These are phyloP conservation scores for Beauveria sp. DNA, from an alignment of 2,329 filamentous ascomycete genomes.

Conservation along the genomic window DNA sequence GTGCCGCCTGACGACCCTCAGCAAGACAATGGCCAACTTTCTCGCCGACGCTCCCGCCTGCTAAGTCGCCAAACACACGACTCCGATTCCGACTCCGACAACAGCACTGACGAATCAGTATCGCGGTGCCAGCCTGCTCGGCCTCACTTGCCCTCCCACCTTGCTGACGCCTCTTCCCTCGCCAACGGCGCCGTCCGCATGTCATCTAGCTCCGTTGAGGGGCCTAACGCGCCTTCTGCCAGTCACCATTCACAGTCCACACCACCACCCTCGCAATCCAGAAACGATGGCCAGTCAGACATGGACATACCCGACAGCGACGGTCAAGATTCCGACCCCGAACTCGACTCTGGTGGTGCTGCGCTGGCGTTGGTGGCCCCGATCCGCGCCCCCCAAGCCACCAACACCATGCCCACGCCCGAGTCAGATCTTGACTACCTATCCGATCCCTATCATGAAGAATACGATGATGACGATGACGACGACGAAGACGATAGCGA, in stretches of 20 bases:
- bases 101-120: not conserved
- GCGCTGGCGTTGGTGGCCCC: not conserved
- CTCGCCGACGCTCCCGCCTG: not conserved
- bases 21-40: not conserved
- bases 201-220: not conserved
- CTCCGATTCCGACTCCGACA: not conserved
- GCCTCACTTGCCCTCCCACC: not conserved
- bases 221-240: not conserved
- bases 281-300: slow-evolving; percentile 16
- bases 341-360: slow-evolving; percentile 10
- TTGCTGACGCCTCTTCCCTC: not conserved
- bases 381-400: not conserved
- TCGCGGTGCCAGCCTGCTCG: not conserved
- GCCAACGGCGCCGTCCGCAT: not conserved
- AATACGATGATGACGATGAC: not conserved
- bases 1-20: not conserved
- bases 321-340: slow-evolving; percentile 8
- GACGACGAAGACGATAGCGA: slow-evolving; percentile 9
- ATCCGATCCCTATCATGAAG: slow-evolving; percentile 1
- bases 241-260: not conserved
- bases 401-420: not conserved
- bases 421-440: not conserved
- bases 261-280: not conserved
- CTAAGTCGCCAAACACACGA: not conserved
- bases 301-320: slow-evolving; percentile 10